Base-by-base conservation (phyloP, 164 flowering plant genomes). In the Dillenia turbinata region DNA sequence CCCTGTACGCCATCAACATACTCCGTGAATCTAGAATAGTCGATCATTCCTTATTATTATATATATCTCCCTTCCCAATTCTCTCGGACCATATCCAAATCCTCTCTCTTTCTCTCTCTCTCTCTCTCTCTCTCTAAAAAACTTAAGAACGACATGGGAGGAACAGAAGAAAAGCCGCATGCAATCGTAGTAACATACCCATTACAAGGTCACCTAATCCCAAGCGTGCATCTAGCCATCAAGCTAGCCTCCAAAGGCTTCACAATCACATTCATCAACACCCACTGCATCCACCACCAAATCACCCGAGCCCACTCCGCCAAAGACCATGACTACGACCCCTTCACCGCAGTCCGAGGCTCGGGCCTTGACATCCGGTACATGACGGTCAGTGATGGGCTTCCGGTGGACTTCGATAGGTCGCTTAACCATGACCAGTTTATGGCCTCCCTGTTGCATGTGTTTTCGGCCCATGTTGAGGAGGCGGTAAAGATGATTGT, bases 171-270 rank as follows among this genome's bases (percentile, higher is more conserved):
- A 22, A 81, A 79, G 44, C 88, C 78, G 61, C 91, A 87, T 56
- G 92, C 89, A 12, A 78, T 91, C 62, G 44, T 89, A 54, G 19
- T 91, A 8, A 59, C 90, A 4, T 86, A 80, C 66, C 96, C 92
- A 14, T 78, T 84, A 14, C 97, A 87, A 82, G 97, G 97, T 66
- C 97, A 89, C 69, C 75, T 89, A 26, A 89, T 75, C 69, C 97
- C 97, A 2, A 49, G 77, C 43, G 82, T 85, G 40, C 77, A 87
- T 49, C 79, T 91, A 0, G 89, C 96, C 65, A 59, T 80, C 59
- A 82, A 85, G 50, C 87, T 91, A 7, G 97, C 97, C 9, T 80
- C 93, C 5, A 72, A 68, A 40, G 96, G 92, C 70, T 79, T 91
- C 81, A 83, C 83, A 47, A 70, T 92, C 72, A 85, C 94, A 71